phyloP scores from a whole-genome alignment of 2,329 filamentous ascomycete species.

The Aspergillus flavus region DNA sequence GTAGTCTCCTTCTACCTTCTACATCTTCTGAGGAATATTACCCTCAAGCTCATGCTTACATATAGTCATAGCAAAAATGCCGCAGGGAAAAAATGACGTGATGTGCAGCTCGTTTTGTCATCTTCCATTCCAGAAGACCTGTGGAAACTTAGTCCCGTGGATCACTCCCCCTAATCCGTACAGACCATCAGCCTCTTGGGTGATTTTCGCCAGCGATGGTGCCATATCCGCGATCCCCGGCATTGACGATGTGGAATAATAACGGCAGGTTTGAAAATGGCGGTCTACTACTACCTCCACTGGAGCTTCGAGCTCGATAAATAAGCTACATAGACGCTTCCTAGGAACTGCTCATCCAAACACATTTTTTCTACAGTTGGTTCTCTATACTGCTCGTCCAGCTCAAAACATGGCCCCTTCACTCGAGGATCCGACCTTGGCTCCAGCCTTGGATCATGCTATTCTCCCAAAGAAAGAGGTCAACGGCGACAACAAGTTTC shows the following conservation, averaged over 20 bases:
- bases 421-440: constrained; percentile 28
- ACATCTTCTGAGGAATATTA: not conserved
- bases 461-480: constrained; percentile 24
- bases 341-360: not conserved
- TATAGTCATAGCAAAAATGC: not conserved
- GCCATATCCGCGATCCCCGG: constrained; percentile 29
- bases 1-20: not conserved
- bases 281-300: not conserved
- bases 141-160: not conserved
- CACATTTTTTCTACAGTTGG: not conserved
- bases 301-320: constrained; percentile 2
- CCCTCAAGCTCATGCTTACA: not conserved
- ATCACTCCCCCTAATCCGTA: not conserved
- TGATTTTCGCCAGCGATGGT: constrained; percentile 34
- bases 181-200: constrained; percentile 16
- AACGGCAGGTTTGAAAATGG: not conserved
- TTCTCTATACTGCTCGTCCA: not conserved
- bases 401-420: constrained; percentile 34
- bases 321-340: not conserved
- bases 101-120: not conserved
- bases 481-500: constrained; percentile 33
- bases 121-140: constrained; percentile 3
- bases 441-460: constrained; percentile 15
- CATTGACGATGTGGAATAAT: constrained; percentile 15
- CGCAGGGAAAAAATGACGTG: constrained; percentile 8